Evolutionary conservation across 225 moss, liverwort and hornwort genomes (phyloP), one percentile per base, ranked within the genome.

Genomic region (Marchantia polymorpha): DNA sequence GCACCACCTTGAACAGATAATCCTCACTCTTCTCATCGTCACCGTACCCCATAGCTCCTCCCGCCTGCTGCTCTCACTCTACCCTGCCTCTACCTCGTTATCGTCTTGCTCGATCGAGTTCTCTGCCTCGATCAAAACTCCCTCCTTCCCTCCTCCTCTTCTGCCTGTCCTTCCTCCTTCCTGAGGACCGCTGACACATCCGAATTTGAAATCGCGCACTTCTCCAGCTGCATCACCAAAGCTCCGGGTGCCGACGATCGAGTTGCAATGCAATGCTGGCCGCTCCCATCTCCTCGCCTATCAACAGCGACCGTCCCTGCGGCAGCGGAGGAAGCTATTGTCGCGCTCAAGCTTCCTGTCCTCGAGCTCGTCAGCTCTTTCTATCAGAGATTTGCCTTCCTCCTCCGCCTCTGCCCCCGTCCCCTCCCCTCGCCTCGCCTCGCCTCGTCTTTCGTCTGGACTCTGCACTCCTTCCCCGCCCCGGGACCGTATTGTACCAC

Each of bases 1-100:
- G 77, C 77, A 96, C 96, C 80, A 96, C 92, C 81, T 94, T 96
- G 60, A 96, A 96, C 52, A 96, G 88, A 81, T 96, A 96, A 82
- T 94, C 96, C 89, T 96, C 94, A 81, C 92, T 90, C 82, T 91
- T 87, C 66, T 92, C 94, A 15, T 92, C 94, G 50, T 91, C 82
- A 0, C 80, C 84, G 70, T 84, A 84, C 55, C 76, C 84, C 87
- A 87, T 87, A 31, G 54, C 52, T 50, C 31, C 78, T 81, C 73
- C 76, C 69, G 64, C 26, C 25, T 6, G 46, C 9, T 12, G 46
- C 69, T 31, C 14, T 46, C 31, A 12, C 67, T 69, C 39, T 47
- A 12, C 39, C 69, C 9, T 27, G 8, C 47, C 53, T 73, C 12
- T 19, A 3, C 25, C 53, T 73, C 52, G 11, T 26, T 13, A 2